Percentiles rank a stretch among this genome's conserved stretches.
Evolutionary conservation across 495 filamentous ascomycete species (phyloP).

Genomic region (Ramalina intermedia): DNA sequence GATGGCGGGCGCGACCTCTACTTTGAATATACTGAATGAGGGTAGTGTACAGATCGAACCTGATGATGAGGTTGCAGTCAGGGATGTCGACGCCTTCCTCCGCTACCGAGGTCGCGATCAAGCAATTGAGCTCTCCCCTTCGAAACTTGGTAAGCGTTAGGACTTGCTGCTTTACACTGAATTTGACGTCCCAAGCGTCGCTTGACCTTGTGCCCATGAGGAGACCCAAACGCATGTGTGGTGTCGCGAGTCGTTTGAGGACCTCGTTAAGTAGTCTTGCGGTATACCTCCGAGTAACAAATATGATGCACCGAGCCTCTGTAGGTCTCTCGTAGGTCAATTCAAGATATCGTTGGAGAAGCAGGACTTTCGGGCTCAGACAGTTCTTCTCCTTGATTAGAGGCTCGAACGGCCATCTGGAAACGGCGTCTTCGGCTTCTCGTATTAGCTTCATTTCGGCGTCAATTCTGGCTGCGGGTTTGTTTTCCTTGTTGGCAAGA

Average conservation of each 20-base stretch:
- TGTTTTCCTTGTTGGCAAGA: slow-evolving; percentile 13
- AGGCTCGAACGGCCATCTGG: slow-evolving; percentile 28
- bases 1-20: slow-evolving; percentile 70
- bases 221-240: slow-evolving; percentile 46
- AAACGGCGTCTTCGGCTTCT: slow-evolving; percentile 44
- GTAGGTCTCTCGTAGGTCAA: slow-evolving; percentile 40
- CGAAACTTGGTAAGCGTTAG: slow-evolving; percentile 63
- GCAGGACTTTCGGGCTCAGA: slow-evolving; percentile 60
- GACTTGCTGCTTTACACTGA: slow-evolving; percentile 63
- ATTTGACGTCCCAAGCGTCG: slow-evolving; percentile 37
- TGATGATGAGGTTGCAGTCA: slow-evolving; percentile 81
- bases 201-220: slow-evolving; percentile 46
- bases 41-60: slow-evolving; percentile 82
- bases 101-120: slow-evolving; percentile 78
- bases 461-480: slow-evolving; percentile 28
- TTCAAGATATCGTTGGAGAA: slow-evolving; percentile 42
- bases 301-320: slow-evolving; percentile 70
- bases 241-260: slow-evolving; percentile 49
- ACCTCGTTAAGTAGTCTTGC: slow-evolving; percentile 36
- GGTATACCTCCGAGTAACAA: slow-evolving; percentile 65
- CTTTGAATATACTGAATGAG: slow-evolving; percentile 96
- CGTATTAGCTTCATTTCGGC: slow-evolving; percentile 38
- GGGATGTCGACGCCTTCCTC: slow-evolving; percentile 96
- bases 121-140: slow-evolving; percentile 68
- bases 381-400: slow-evolving; percentile 20